Evolutionary conservation across 768 basidiomycete species (phyloP).

Genomic region (Dentipellis fragilis): DNA sequence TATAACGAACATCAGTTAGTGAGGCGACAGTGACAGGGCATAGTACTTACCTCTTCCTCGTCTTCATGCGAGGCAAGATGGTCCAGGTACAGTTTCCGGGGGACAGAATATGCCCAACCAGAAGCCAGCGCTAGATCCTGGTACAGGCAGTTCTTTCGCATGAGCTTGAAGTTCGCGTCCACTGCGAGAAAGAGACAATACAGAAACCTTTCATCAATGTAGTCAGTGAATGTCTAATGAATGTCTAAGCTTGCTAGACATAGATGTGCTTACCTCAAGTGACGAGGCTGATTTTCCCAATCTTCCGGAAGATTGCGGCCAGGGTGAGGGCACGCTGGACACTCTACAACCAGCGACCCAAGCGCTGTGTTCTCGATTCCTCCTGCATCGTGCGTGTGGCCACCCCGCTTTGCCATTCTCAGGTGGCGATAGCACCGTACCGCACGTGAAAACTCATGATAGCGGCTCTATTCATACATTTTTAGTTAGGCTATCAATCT

Average conservation of each 20-base stretch:
- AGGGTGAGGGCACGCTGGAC: background rate
- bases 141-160: background rate
- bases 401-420: background rate
- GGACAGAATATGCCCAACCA: conserved; percentile 3
- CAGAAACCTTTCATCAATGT: background rate
- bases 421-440: background rate
- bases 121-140: background rate
- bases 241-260: no score
- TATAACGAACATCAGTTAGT: background rate
- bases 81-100: background rate
- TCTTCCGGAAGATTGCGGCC: background rate
- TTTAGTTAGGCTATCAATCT: background rate
- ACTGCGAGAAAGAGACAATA: conserved; percentile 7
- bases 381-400: background rate
- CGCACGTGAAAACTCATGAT: background rate
- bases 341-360: background rate
- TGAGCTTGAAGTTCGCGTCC: conserved; percentile 6
- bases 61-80: background rate
- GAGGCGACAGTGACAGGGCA: conserved; percentile 7
- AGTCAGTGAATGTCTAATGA: background rate
- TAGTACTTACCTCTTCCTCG: conserved; percentile 12
- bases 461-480: conserved; percentile 10
- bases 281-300: conserved; percentile 10
- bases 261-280: conserved; percentile 13
- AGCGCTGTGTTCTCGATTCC: background rate